Percentiles rank a stretch among this genome's conserved stretches.
Evolutionary conservation across 2,329 filamentous ascomycete genomes (phyloP).

Genomic region (Talaromyces atroroseus): DNA sequence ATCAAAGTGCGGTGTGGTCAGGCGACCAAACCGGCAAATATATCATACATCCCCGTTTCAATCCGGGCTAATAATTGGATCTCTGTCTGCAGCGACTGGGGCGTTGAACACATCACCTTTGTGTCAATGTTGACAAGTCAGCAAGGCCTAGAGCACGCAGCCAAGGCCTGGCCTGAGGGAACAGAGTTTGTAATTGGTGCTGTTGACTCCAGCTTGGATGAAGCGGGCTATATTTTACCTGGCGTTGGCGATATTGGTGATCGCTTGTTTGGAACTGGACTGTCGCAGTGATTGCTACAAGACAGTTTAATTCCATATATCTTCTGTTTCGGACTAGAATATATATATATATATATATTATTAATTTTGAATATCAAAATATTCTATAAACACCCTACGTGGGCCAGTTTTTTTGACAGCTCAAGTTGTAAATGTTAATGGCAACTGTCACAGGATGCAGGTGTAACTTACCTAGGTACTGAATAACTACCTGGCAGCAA

Average conservation of each 20-base stretch:
- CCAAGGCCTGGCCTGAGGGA: slow-evolving; percentile 22
- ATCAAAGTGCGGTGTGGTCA: slow-evolving; percentile 9
- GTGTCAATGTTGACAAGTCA: slow-evolving; percentile 21
- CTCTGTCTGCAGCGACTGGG: slow-evolving; percentile 20
- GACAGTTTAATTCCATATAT: neutral
- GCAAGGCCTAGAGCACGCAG: slow-evolving; percentile 18
- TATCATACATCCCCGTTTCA: neutral
- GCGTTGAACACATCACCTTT: slow-evolving; percentile 23
- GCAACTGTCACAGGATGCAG: neutral
- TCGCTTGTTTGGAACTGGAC: slow-evolving; percentile 22
- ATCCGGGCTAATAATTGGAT: neutral
- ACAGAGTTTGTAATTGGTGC: slow-evolving; percentile 23
- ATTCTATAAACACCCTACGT: too few relatives aligned
- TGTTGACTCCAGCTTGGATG: slow-evolving; percentile 21
- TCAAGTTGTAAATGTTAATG: neutral
- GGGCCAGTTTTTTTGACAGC: too few relatives aligned
- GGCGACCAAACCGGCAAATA: neutral
- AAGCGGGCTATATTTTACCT: slow-evolving; percentile 23
- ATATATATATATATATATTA: neutral
- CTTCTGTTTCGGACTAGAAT: neutral
- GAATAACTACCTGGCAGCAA: neutral
- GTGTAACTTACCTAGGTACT: neutral
- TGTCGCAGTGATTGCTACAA: slow-evolving; percentile 8
- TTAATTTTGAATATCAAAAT: neutral
- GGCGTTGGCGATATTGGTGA: slow-evolving; percentile 28